A percentile compares a stretch with the other conserved stretches of the same genome.
phyloP scores from a whole-genome alignment of 2,329 filamentous ascomycete species.

The Monilinia vaccinii-corymbosi region DNA sequence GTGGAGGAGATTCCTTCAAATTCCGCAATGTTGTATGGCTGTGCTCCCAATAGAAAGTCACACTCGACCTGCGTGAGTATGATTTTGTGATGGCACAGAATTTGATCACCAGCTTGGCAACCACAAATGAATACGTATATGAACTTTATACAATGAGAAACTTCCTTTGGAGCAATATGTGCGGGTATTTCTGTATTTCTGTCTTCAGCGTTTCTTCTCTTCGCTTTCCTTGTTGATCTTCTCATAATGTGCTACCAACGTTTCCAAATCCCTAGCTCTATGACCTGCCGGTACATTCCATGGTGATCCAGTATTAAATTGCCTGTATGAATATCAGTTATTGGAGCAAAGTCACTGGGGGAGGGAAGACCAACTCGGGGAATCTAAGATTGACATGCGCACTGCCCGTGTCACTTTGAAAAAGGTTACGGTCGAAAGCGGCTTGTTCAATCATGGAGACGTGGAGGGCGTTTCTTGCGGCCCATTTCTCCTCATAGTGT shows the following conservation, averaged over 20 bases:
- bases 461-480: conserved; percentile 49
- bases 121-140: not conserved
- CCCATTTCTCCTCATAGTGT: conserved; percentile 42
- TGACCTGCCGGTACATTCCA: conserved; percentile 56
- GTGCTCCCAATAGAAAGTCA: not conserved
- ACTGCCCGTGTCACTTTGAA: conserved; percentile 38
- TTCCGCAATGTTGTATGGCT: not conserved
- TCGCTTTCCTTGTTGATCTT: conserved; percentile 47
- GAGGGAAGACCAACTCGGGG: conserved; percentile 48
- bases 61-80: not conserved
- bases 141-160: not conserved
- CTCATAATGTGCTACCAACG: conserved; percentile 54
- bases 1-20: not conserved
- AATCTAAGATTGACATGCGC: conserved; percentile 45
- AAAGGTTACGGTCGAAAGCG: conserved; percentile 52
- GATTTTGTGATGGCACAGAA: not conserved
- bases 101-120: conserved; percentile 6
- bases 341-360: not conserved
- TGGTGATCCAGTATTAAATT: conserved; percentile 53
- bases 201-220: conserved; percentile 36
- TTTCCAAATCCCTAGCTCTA: conserved; percentile 45
- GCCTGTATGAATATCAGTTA: conserved; percentile 35
- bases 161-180: conserved; percentile 9
- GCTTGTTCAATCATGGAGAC: conserved; percentile 53
- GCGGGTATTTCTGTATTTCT: conserved; percentile 12